Evolutionary conservation across 2,329 filamentous ascomycete species (phyloP).

Genomic region (Helminthosporium solani): DNA sequence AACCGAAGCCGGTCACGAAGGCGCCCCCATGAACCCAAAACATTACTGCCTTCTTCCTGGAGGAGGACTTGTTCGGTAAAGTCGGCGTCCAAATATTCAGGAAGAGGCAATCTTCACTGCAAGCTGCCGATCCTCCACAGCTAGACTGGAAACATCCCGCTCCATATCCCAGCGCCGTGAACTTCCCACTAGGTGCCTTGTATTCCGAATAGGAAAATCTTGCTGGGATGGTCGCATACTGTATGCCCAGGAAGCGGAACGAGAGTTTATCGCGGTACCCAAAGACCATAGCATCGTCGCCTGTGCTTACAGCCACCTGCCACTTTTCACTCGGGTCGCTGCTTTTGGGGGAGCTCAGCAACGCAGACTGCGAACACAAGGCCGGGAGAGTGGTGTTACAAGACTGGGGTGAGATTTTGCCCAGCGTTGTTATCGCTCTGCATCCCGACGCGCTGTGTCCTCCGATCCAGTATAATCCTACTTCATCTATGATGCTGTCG

Average conservation of each 20-base stretch:
- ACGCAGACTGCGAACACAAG: constrained; percentile 27
- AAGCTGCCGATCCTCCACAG: background rate
- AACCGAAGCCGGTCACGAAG: constrained; percentile 45
- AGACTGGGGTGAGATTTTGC: constrained; percentile 13
- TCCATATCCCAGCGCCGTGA: constrained; percentile 38
- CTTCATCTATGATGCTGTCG: constrained; percentile 12
- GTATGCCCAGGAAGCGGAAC: constrained; percentile 55
- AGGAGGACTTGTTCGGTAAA: constrained; percentile 31
- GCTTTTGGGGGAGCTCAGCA: constrained; percentile 5
- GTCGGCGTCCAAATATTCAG: constrained; percentile 44
- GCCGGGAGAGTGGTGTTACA: constrained; percentile 23
- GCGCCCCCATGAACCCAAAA: constrained; percentile 51
- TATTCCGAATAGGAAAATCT: constrained; percentile 51
- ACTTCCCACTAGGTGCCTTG: constrained; percentile 33
- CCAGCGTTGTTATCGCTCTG: constrained; percentile 22
- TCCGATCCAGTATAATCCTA: constrained; percentile 21
- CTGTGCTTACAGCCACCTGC: constrained; percentile 20
- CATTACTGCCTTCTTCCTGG: constrained; percentile 47
- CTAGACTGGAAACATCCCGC: constrained; percentile 43
- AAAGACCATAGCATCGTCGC: constrained; percentile 22
- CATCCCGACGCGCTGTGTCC: constrained; percentile 14
- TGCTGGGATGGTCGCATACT: constrained; percentile 48
- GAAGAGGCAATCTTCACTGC: constrained; percentile 50
- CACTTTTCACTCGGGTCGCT: constrained; percentile 11
- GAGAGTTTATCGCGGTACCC: constrained; percentile 50